Conservation (phyloP, 2,329 filamentous ascomycete genomes). For the Esteya vermicola region DNA sequence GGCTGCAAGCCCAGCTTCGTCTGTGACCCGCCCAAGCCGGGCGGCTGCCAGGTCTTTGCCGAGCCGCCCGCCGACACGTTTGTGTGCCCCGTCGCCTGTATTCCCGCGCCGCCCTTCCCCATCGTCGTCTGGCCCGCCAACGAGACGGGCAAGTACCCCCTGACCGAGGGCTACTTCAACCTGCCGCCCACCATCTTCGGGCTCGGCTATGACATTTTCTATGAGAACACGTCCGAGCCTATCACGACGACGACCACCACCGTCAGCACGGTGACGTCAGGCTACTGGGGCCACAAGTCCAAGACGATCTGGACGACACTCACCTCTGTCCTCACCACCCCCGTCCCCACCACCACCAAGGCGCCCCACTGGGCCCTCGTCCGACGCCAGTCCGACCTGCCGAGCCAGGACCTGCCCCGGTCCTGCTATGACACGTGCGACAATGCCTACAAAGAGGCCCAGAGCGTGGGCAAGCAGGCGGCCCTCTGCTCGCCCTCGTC, state of each 20-base stretch:
- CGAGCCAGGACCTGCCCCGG: conserved; percentile 20
- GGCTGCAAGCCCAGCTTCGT: conserved; percentile 39
- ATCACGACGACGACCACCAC: background rate
- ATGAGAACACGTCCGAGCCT: conserved; percentile 19
- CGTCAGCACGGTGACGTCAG: background rate
- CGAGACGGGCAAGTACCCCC: conserved; percentile 35
- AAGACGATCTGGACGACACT: no score
- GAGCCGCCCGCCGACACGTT: conserved; percentile 30
- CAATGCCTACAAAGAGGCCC: conserved; percentile 29
- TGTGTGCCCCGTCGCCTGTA: conserved; percentile 30
- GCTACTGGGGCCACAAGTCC: no score
- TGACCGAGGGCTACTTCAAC: conserved; percentile 45
- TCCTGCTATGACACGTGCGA: conserved; percentile 41
- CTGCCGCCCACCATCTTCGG: conserved; percentile 50
- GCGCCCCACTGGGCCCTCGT: conserved; percentile 9
- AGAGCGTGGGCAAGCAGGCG: conserved; percentile 29
- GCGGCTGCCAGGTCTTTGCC: conserved; percentile 35
- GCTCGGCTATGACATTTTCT: conserved; percentile 48
- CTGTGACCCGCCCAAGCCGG: conserved; percentile 36
- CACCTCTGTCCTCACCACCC: background rate
- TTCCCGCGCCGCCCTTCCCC: conserved; percentile 22
- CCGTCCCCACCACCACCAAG: background rate
- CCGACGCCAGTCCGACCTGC: conserved; percentile 23
- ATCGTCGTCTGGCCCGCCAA: conserved; percentile 27
- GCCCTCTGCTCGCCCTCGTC: conserved; percentile 29